A percentile compares a stretch with the other conserved stretches of the same genome.
Conservation (phyloP, 306 rosid species). For the Dryas drummondii region DNA sequence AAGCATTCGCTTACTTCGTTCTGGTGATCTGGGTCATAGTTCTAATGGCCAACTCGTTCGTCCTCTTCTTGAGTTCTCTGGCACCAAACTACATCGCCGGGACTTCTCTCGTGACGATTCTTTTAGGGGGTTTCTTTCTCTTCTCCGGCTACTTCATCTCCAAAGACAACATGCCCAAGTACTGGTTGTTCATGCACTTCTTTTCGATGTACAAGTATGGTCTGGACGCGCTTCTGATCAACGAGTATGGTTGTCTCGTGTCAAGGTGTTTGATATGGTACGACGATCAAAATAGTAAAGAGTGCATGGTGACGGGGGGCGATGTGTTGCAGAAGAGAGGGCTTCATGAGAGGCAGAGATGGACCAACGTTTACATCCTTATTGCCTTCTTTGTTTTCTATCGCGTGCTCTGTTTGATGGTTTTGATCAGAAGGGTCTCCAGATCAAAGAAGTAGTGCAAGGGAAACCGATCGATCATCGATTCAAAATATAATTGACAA, state of each 20-base stretch:
- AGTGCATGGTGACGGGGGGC: slow-evolving; percentile 75
- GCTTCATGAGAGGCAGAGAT: slow-evolving; percentile 54
- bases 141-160: slow-evolving; percentile 88
- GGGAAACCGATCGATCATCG: neutral
- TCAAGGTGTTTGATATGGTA: slow-evolving; percentile 75
- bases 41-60: slow-evolving; percentile 86
- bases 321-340: slow-evolving; percentile 71
- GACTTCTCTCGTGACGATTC: slow-evolving; percentile 68
- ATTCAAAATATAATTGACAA: too few relatives aligned
- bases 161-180: slow-evolving; percentile 55
- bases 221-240: slow-evolving; percentile 79
- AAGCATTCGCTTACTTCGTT: slow-evolving; percentile 75
- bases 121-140: slow-evolving; percentile 75
- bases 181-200: slow-evolving; percentile 89
- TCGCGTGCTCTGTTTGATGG: slow-evolving; percentile 81
- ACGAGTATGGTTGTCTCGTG: slow-evolving; percentile 72
- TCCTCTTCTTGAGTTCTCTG: slow-evolving; percentile 72
- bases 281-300: slow-evolving; percentile 27
- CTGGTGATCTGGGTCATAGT: slow-evolving; percentile 71
- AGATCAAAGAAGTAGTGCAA: slow-evolving; percentile 43
- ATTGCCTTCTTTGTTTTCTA: slow-evolving; percentile 69
- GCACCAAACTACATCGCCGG: slow-evolving; percentile 94
- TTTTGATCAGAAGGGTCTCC: slow-evolving; percentile 78
- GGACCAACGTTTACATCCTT: slow-evolving; percentile 77
- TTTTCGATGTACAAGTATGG: slow-evolving; percentile 89